phyloP scores from a whole-genome alignment of 441 rosid genomes.

The Brassica balearica region DNA sequence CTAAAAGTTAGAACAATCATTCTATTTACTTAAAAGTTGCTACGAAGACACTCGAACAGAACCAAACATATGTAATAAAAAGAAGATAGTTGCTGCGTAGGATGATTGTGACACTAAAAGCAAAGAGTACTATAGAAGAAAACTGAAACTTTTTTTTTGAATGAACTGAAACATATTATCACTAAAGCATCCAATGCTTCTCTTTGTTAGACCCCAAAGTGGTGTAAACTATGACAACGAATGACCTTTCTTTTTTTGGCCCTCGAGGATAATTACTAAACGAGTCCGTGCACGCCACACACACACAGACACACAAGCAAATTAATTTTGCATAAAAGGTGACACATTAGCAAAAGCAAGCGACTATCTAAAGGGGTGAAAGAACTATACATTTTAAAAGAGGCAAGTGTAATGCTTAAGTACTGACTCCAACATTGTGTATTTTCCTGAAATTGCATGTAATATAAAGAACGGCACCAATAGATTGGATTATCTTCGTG shows the following conservation, averaged over 20 bases:
- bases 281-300: slow-evolving; percentile 5
- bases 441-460: neutral
- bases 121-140: slow-evolving; percentile 20
- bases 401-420: neutral
- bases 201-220: slow-evolving; percentile 28
- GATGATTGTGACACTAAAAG: slow-evolving; percentile 43
- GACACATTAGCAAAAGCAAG: slow-evolving; percentile 16
- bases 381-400: slow-evolving; percentile 3
- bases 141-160: too few relatives aligned
- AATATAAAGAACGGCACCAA: neutral
- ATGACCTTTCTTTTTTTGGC: neutral
- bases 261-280: slow-evolving; percentile 6
- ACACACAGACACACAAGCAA: slow-evolving; percentile 1
- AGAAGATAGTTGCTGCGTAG: slow-evolving; percentile 24
- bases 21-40: neutral
- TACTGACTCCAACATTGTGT: neutral
- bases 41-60: too few relatives aligned
- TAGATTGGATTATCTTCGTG: slow-evolving; percentile 8
- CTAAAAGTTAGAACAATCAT: slow-evolving; percentile 45
- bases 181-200: slow-evolving; percentile 36
- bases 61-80: neutral
- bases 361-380: neutral
- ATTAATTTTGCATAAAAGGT: neutral
- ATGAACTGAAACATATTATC: slow-evolving; percentile 1
- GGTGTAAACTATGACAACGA: slow-evolving; percentile 23